Evolutionary conservation across 495 filamentous ascomycete species (phyloP).

Genomic region (Cercophora sp.): DNA sequence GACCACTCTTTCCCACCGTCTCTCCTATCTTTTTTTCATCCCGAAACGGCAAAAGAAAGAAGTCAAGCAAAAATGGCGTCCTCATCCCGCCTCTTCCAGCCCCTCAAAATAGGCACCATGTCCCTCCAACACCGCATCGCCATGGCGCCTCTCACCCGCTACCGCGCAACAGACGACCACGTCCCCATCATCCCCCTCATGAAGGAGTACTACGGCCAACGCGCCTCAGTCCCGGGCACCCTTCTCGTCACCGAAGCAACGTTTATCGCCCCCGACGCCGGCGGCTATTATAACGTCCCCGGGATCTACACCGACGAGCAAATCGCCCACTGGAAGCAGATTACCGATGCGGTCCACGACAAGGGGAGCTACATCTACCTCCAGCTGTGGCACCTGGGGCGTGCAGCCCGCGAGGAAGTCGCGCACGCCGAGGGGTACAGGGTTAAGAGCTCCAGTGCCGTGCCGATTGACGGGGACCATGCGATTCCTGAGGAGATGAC

Average conservation of each 20-base stretch:
- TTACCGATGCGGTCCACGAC: conserved; percentile 64
- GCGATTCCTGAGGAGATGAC: conserved; percentile 48
- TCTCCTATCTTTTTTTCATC: too few relatives aligned
- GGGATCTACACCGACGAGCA: conserved; percentile 62
- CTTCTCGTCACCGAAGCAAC: conserved; percentile 64
- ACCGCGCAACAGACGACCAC: conserved; percentile 37
- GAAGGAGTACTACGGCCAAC: conserved; percentile 58
- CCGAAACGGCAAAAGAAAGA: too few relatives aligned
- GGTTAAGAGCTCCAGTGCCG: conserved; percentile 47
- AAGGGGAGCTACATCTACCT: conserved; percentile 59
- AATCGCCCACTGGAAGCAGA: conserved; percentile 55
- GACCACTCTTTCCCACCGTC: too few relatives aligned
- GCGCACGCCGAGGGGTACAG: conserved; percentile 38
- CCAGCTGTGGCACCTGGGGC: conserved; percentile 67
- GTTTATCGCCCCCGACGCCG: conserved; percentile 52
- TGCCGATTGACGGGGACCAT: conserved; percentile 33
- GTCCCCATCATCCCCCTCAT: conserved; percentile 45
- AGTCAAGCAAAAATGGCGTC: too few relatives aligned
- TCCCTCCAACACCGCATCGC: conserved; percentile 39
- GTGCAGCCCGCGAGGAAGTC: conserved; percentile 44
- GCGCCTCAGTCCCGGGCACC: conserved; percentile 56
- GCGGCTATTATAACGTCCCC: conserved; percentile 54
- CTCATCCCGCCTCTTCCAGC: conserved; percentile 34
- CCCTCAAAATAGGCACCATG: conserved; percentile 36
- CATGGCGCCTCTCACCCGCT: conserved; percentile 48